Evolutionary conservation across 306 rosid species (phyloP), one percentile per base, ranked within the genome.

Genomic region (Canavalia gladiata): DNA sequence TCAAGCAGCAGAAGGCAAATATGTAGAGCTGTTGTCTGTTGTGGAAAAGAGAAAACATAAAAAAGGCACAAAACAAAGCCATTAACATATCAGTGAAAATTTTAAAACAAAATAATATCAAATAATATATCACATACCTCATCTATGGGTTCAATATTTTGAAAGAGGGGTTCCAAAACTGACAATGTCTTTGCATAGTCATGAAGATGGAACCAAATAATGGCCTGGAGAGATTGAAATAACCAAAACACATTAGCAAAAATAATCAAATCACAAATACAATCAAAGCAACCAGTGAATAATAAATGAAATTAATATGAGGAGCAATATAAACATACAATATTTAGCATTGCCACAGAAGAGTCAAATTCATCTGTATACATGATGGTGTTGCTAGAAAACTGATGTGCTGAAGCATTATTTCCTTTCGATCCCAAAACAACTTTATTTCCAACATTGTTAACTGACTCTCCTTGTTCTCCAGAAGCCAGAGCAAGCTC

Each of bases 1-100:
- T 96, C 99, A 87, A 96, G 97, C 86, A 96, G 86, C 88, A 96
- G 86, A 74, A 96, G 97, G 81, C 98, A 96, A 51, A 93, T 73
- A 80, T 87, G 95, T 72, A 94, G 94, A 78, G 98, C 99, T 58
- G 97, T 94, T 76, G 94, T 89, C 97, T 96, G 97, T 87, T 79
- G 39, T 70, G 59, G 57, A 52, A 68, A 74, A 81, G 63, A 73
- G 39, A 63, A 81, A 85, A 74, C 77, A 47, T 69, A 43, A 67
- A 37, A n/a, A 28, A 62, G 62, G 52, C 41, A 12, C 7, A 67
- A 78, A 74, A 77, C 25, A 77, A 73, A 79, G 79, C 57, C 77
- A 68, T 85, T 69, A 85, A 81, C 72, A 71, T 35, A 56, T 37
- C 43, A 80, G 39, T 74, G 67, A 62, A 52, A 78, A 50, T 67